Conservation (phyloP, 371 early-diverging fungal species). For the Syncephalis plumigaleata region DNA sequence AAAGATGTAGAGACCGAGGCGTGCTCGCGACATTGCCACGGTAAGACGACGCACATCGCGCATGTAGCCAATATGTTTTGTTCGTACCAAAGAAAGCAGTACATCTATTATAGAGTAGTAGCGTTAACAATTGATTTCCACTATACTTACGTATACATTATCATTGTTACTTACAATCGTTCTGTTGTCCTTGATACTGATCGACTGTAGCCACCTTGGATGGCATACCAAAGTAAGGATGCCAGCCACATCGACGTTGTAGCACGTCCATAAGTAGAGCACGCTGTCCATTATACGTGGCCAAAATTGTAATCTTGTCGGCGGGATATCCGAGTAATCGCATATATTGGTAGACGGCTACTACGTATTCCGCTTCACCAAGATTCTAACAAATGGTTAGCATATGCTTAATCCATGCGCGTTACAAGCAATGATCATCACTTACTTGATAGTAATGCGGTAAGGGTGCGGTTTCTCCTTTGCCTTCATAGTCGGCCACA, state of each 20-base stretch:
- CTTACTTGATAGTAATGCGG: constrained; percentile 34
- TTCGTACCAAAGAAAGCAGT: constrained; percentile 87
- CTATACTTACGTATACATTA: neutral
- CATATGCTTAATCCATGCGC: too few relatives aligned
- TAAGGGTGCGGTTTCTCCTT: constrained; percentile 71
- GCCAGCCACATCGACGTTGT: constrained; percentile 64
- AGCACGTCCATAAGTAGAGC: constrained; percentile 83
- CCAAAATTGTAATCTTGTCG: constrained; percentile 69
- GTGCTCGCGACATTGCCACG: constrained; percentile 82
- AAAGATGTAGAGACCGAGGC: constrained; percentile 87
- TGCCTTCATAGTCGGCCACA: constrained; percentile 49
- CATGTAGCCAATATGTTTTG: constrained; percentile 73
- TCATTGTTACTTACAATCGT: constrained; percentile 44
- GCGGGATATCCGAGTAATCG: constrained; percentile 82
- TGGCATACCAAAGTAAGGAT: constrained; percentile 57
- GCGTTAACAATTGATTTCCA: neutral
- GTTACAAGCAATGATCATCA: too few relatives aligned
- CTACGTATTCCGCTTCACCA: constrained; percentile 93
- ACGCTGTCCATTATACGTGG: constrained; percentile 91
- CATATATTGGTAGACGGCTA: constrained; percentile 92
- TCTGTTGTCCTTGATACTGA: constrained; percentile 88
- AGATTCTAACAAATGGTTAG: constrained; percentile 38
- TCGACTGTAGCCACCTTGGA: constrained; percentile 73
- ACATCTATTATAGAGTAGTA: constrained; percentile 26
- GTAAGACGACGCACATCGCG: constrained; percentile 77